These are phyloP conservation scores for Physcomitrellopsis africana DNA, from an alignment of 225 moss, liverwort and hornwort species.

Conservation along the genomic window DNA sequence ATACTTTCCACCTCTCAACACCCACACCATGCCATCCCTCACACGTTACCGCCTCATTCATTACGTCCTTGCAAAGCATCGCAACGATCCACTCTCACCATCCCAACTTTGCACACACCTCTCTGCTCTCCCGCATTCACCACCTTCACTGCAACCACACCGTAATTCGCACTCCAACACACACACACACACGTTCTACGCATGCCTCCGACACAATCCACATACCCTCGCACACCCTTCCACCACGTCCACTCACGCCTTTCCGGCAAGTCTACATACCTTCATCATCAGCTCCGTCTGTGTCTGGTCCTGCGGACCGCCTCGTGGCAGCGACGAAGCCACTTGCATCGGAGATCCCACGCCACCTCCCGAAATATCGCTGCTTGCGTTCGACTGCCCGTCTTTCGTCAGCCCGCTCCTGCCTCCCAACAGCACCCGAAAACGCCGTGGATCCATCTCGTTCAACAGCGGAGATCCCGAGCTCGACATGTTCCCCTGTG, in stretches of 20 bases:
- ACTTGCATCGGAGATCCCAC: constrained; percentile 98
- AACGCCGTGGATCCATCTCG: constrained; percentile 90
- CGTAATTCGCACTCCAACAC: too few species aligned
- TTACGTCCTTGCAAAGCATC: too few species aligned
- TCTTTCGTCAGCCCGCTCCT: constrained; percentile 83
- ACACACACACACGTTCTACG: too few species aligned
- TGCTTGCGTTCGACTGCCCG: constrained; percentile 75
- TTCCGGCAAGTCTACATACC: constrained; percentile 35
- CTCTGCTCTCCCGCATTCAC: too few species aligned
- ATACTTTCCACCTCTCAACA: too few species aligned
- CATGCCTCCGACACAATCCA: too few species aligned
- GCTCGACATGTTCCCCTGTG: constrained; percentile 71
- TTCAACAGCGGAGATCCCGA: constrained; percentile 87
- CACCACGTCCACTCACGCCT: not conserved
- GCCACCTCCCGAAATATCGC: constrained; percentile 85
- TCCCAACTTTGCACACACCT: too few species aligned
- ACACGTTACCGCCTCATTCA: too few species aligned
- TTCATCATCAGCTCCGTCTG: constrained; percentile 86
- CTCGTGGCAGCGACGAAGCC: constrained; percentile 84
- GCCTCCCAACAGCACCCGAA: constrained; percentile 70
- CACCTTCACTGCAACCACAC: too few species aligned
- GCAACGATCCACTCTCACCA: too few species aligned
- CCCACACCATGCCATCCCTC: too few species aligned
- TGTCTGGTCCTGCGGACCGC: constrained; percentile 66
- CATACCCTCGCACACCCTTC: too few species aligned